Percentiles rank a stretch among this genome's conserved stretches.
Conservation (phyloP, 192 early-diverging fungal species). For the Backusella luteola region DNA sequence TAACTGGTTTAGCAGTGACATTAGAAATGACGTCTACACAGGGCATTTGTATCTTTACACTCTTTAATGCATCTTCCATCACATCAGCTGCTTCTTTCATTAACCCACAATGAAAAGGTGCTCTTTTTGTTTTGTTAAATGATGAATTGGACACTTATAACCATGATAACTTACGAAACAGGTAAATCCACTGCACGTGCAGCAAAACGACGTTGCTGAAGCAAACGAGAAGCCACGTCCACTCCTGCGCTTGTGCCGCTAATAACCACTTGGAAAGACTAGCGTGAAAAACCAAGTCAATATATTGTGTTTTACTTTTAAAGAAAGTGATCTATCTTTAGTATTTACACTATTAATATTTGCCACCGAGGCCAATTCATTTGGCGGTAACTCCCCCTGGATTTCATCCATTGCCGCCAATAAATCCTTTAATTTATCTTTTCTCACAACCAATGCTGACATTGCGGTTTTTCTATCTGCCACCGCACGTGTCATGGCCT, state of each 20-base stretch:
- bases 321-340: not conserved
- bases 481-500: constrained; percentile 82
- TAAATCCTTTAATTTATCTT: constrained; percentile 68
- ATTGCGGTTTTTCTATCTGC: constrained; percentile 77
- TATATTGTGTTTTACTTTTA: too few species aligned
- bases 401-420: constrained; percentile 67
- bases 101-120: constrained; percentile 93
- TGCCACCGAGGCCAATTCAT: constrained; percentile 83
- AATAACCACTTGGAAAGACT: constrained; percentile 82
- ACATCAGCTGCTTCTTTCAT: constrained; percentile 84
- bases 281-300: constrained; percentile 10
- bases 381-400: constrained; percentile 53
- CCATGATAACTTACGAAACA: constrained; percentile 64
- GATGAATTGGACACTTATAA: not conserved
- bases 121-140: constrained; percentile 37
- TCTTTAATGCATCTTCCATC: constrained; percentile 71
- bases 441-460: constrained; percentile 83
- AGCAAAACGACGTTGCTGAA: constrained; percentile 81
- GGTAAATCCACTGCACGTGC: constrained; percentile 86
- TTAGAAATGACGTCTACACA: constrained; percentile 88
- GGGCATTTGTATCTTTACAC: constrained; percentile 70
- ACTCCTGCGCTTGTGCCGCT: constrained; percentile 88
- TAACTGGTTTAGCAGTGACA: constrained; percentile 83
- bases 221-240: constrained; percentile 74
- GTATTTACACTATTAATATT: constrained; percentile 73